Evolutionary conservation across 306 rosid species (phyloP).

Genomic region (Rosa multiflora): DNA sequence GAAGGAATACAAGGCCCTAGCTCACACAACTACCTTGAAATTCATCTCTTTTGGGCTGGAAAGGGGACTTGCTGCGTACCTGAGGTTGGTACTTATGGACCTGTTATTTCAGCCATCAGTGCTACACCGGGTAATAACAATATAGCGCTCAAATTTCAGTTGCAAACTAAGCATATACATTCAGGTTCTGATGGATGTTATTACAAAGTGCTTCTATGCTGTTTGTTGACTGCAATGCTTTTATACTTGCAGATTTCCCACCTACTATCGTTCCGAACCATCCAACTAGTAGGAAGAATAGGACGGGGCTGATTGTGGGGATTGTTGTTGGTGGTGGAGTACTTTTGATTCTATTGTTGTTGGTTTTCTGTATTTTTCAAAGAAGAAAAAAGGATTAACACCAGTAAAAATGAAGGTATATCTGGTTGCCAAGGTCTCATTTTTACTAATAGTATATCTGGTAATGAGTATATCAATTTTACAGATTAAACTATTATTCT

Average conservation of each 20-base stretch:
- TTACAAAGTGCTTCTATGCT: background rate
- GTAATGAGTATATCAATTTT: too few species aligned
- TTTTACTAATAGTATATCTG: too few species aligned
- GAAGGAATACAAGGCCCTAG: constrained; percentile 17
- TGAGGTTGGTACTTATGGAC: constrained; percentile 57
- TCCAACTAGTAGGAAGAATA: constrained; percentile 42
- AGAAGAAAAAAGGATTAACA: constrained; percentile 43
- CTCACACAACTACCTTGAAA: too few species aligned
- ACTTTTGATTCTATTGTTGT: constrained; percentile 28
- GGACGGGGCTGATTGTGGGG: constrained; percentile 53
- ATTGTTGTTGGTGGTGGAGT: constrained; percentile 57
- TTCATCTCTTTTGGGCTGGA: too few species aligned
- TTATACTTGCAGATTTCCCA: constrained; percentile 43
- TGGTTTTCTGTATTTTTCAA: constrained; percentile 28
- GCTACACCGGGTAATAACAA: constrained; percentile 57
- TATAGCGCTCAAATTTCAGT: background rate
- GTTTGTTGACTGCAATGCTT: constrained; percentile 20
- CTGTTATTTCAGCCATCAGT: constrained; percentile 69
- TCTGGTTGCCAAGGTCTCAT: too few species aligned
- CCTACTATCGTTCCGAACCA: constrained; percentile 52
- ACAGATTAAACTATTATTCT: too few species aligned
- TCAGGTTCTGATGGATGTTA: constrained; percentile 2
- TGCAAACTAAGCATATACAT: constrained; percentile 5
- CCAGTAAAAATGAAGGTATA: constrained; percentile 51
- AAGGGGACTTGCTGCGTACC: constrained; percentile 28